Percentiles rank a stretch among this genome's conserved stretches.
Conservation (phyloP, 2,329 filamentous ascomycete genomes). For the Teratosphaeria destructans region DNA sequence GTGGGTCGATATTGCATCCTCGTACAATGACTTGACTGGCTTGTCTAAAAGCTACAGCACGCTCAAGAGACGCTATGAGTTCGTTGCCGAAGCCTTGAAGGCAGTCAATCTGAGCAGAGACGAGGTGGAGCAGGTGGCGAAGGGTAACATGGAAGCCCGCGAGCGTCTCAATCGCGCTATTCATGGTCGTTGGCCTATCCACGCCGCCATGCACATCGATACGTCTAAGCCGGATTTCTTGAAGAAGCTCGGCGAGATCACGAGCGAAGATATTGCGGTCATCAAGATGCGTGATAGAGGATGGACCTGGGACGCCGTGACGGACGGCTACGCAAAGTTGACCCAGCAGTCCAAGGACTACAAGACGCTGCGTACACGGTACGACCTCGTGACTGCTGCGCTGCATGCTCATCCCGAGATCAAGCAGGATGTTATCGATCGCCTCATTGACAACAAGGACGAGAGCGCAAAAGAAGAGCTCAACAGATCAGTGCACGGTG, state of each 20-base stretch:
- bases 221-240: neutral
- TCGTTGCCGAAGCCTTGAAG: conserved; percentile 2
- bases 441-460: neutral
- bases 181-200: neutral
- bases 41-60: neutral
- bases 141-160: neutral
- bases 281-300: neutral
- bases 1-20: conserved; percentile 3
- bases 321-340: neutral
- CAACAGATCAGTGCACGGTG: neutral
- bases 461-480: neutral
- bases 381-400: neutral
- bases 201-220: neutral
- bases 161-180: neutral
- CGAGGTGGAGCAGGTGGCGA: neutral
- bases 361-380: neutral
- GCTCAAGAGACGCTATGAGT: conserved; percentile 3
- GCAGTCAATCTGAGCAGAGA: neutral
- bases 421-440: neutral
- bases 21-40: conserved; percentile 3
- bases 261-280: neutral
- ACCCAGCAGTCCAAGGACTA: neutral
- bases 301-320: neutral
- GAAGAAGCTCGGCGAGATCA: neutral
- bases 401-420: neutral